These are phyloP conservation scores for Echinochloa phyllopogon DNA, from an alignment of 176 grass and related monocot genomes.

Conservation along the genomic window DNA sequence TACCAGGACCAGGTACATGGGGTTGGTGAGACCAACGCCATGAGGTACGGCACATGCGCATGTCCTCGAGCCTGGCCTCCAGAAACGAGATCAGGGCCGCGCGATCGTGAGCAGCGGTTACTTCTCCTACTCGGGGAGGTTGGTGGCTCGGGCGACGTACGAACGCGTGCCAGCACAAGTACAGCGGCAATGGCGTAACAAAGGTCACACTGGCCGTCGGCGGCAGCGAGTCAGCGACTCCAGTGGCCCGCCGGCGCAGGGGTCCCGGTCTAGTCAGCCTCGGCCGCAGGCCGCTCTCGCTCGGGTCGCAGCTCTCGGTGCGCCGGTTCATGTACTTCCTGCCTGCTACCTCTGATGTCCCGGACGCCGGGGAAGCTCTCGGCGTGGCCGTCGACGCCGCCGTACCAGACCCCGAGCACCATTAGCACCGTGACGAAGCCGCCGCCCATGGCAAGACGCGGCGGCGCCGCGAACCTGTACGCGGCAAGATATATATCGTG, in stretches of 20 bases:
- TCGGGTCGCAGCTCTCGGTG: conserved; percentile 53
- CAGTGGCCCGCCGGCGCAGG: conserved; percentile 36
- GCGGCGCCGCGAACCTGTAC: conserved; percentile 17
- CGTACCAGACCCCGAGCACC: conserved; percentile 7
- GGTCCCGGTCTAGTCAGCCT: conserved; percentile 57
- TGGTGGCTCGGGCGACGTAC: no score
- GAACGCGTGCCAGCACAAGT: conserved; percentile 59
- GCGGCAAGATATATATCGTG: conserved; percentile 68
- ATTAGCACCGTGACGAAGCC: background rate
- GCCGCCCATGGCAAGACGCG: background rate
- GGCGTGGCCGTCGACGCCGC: conserved; percentile 54
- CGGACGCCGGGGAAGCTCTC: conserved; percentile 33
- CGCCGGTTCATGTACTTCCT: conserved; percentile 67
- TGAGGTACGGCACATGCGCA: no score
- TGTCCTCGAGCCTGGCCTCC: no score
- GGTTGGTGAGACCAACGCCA: no score
- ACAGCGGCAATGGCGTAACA: conserved; percentile 53
- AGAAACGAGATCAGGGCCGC: no score
- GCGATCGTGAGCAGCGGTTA: no score
- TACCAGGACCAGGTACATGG: no score
- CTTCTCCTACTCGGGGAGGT: no score
- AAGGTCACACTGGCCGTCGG: conserved; percentile 49
- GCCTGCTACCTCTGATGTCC: conserved; percentile 50
- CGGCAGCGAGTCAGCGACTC: conserved; percentile 47
- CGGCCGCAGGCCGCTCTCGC: conserved; percentile 52